phyloP scores from a whole-genome alignment of 805 yeast genomes.

The Grigorovia humatica region DNA sequence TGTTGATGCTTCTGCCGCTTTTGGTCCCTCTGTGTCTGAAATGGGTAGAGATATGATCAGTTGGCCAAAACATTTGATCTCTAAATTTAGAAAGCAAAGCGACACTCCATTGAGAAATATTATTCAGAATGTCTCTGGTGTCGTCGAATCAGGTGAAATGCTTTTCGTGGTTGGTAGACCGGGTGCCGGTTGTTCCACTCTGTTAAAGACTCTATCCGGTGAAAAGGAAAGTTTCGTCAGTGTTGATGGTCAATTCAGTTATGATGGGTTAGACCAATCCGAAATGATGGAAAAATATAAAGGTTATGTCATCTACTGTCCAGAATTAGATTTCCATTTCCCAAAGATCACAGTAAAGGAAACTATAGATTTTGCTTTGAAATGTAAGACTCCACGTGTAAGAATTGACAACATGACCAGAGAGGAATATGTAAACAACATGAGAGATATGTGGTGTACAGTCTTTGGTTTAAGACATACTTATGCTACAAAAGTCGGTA shows the following conservation, averaged over 20 bases:
- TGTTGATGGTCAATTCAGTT: too few species aligned
- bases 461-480: slow-evolving; percentile 41
- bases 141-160: too few species aligned
- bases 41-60: too few species aligned
- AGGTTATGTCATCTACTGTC: slow-evolving; percentile 29
- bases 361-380: slow-evolving; percentile 45
- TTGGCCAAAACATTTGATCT: too few species aligned
- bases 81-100: too few species aligned
- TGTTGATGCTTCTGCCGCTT: too few species aligned
- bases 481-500: slow-evolving; percentile 48
- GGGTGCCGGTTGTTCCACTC: slow-evolving; percentile 15
- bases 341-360: slow-evolving; percentile 47
- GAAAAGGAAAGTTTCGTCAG: slow-evolving; percentile 14
- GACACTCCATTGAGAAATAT: too few species aligned
- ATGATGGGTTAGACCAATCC: slow-evolving; percentile 13
- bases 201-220: slow-evolving; percentile 9
- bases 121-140: too few species aligned
- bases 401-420: slow-evolving; percentile 9
- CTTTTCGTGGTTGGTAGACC: slow-evolving; percentile 19
- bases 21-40: too few species aligned
- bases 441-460: slow-evolving; percentile 21
- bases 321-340: slow-evolving; percentile 47
- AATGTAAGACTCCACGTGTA: slow-evolving; percentile 38
- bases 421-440: slow-evolving; percentile 18
- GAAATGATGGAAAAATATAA: slow-evolving; percentile 13